Conservation (phyloP, 202 grass and related monocot genomes). For the Tripidium arundinaceum region DNA sequence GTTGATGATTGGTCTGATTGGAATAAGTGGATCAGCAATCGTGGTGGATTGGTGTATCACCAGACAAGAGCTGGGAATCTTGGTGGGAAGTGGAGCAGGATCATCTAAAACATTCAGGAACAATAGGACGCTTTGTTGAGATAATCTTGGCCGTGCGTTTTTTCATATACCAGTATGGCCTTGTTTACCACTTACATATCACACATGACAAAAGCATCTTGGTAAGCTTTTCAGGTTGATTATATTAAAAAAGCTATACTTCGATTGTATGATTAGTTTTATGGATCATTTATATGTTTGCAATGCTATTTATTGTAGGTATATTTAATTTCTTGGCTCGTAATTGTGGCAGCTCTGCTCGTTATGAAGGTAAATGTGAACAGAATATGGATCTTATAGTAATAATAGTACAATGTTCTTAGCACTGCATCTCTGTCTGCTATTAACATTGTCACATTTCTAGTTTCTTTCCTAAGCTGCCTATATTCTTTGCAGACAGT, state of each 20-base stretch:
- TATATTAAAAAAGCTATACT: constrained; percentile 7
- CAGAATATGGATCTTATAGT: not conserved
- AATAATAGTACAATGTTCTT: not conserved
- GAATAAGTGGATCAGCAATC: constrained; percentile 93
- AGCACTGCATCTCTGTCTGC: not conserved
- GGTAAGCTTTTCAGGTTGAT: constrained; percentile 45
- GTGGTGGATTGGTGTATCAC: constrained; percentile 82
- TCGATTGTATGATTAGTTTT: constrained; percentile 22
- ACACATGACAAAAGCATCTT: constrained; percentile 57
- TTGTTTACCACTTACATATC: constrained; percentile 84
- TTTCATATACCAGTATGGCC: constrained; percentile 94
- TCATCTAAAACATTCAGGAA: constrained; percentile 75
- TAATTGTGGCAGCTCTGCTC: constrained; percentile 61
- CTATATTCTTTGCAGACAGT: constrained; percentile 52
- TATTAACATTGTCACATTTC: not conserved
- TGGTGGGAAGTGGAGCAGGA: constrained; percentile 94
- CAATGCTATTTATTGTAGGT: constrained; percentile 57
- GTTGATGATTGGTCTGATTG: constrained; percentile 92
- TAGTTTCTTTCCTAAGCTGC: constrained; percentile 15
- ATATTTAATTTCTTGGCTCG: constrained; percentile 77
- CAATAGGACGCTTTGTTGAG: constrained; percentile 57
- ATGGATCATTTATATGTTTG: constrained; percentile 8
- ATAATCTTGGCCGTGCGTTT: constrained; percentile 76
- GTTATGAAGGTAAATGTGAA: constrained; percentile 76
- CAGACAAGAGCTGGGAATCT: constrained; percentile 96